Evolutionary conservation across 179 eudicot genomes (phyloP), one percentile per base, ranked within the genome.

Genomic region (Monotropa hypopitys): DNA sequence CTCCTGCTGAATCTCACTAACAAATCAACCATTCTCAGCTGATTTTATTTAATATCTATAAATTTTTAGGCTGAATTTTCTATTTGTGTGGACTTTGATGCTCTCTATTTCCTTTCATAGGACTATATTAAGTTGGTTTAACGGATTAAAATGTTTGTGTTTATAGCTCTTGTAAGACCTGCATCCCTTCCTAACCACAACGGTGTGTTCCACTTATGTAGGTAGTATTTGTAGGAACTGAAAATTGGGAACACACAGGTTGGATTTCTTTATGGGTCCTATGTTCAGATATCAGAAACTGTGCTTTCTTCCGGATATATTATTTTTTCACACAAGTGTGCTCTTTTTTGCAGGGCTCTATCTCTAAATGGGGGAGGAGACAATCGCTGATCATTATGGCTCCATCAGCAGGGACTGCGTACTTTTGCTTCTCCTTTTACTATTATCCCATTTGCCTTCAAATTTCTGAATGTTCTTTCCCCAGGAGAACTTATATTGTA

Each of bases 311-410:
- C 26, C 38, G 20, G 12, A 4, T 54, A 23, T 35, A 5, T 53
- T n/a, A 51, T 15, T 47, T 46, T 7, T 20, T 76, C 51, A 47
- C 73, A 11, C 69, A 6, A 46, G 73, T 73, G 53, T 26, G 9
- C 65, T 71, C 10, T 72, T 54, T 21, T 78, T 45, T 15, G 12
- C 81, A 79, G 81, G 81, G 57, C 43, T 23, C 73, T 49, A 72
- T 43, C 81, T 73, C 43, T 79, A 32, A 73, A 53, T 50, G 77
- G 81, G 43, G 76, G 75, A 61, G 72, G 81, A 35, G 81, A 73
- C 51, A 40, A 73, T 46, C 81, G 65, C 53, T 79, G 77, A 79
- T 73, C 16, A 15, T 47, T 73, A 72, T 46, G 71, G 26, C 54
- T 46, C 18, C 63, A 38, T 73, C 43, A 7, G 15, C 53, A 1